These are phyloP conservation scores for Irpex lacteus DNA, from an alignment of 1,284 basidiomycete species.

Conservation along the genomic window DNA sequence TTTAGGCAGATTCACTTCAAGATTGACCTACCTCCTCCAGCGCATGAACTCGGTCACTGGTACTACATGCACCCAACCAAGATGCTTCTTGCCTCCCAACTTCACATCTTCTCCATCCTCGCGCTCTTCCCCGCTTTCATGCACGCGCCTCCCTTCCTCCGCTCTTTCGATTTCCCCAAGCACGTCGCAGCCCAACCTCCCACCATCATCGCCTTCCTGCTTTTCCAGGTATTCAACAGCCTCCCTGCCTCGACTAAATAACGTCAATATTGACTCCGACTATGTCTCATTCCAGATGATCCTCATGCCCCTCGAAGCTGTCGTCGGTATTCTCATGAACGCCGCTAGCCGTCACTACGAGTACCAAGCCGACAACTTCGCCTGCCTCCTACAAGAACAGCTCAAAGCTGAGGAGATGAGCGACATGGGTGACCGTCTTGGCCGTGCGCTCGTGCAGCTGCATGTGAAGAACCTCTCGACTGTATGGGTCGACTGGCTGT, in stretches of 20 bases:
- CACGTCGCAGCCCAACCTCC: constrained; percentile 68
- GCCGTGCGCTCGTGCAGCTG: constrained; percentile 74
- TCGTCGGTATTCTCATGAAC: constrained; percentile 79
- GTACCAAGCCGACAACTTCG: constrained; percentile 87
- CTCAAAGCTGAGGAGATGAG: constrained; percentile 48
- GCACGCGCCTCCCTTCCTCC: constrained; percentile 79
- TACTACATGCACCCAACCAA: constrained; percentile 88
- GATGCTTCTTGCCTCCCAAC: constrained; percentile 81
- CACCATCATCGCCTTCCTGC: constrained; percentile 84
- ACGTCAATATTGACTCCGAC: too few species aligned
- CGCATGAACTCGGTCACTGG: constrained; percentile 98
- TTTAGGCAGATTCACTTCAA: not conserved
- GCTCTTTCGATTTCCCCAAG: constrained; percentile 84
- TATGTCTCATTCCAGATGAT: constrained; percentile 55
- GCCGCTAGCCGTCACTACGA: constrained; percentile 82
- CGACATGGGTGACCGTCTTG: constrained; percentile 80
- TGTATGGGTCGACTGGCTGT: constrained; percentile 90
- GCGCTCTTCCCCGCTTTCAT: constrained; percentile 92
- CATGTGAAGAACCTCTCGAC: constrained; percentile 91
- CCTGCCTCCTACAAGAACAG: constrained; percentile 61
- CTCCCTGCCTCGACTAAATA: too few species aligned
- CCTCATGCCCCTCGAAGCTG: constrained; percentile 77
- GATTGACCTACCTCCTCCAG: constrained; percentile 32
- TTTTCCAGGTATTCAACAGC: too few species aligned
- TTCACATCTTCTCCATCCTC: constrained; percentile 86